These are phyloP conservation scores for Neurospora sp. DNA, from an alignment of 495 filamentous ascomycete genomes.

Conservation along the genomic window DNA sequence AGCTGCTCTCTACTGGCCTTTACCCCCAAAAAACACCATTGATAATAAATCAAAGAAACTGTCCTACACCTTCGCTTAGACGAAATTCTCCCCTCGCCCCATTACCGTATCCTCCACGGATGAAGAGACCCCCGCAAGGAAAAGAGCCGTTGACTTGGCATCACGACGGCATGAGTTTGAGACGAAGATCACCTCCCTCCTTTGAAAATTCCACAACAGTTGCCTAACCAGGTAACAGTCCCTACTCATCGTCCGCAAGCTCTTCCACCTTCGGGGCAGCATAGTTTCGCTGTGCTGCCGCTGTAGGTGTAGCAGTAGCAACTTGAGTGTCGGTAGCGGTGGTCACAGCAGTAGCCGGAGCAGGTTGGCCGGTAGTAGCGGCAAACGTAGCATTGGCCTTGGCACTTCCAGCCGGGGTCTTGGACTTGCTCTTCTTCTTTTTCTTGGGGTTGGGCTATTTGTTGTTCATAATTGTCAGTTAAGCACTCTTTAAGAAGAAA, in stretches of 20 bases:
- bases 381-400: constrained; percentile 34
- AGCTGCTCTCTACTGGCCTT: background rate
- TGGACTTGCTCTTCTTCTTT: constrained; percentile 58
- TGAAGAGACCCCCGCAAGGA: too few relatives aligned
- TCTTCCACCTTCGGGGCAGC: constrained; percentile 57
- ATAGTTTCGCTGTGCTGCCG: constrained; percentile 27
- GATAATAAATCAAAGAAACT: background rate
- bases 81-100: too few relatives aligned
- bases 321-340: constrained; percentile 44
- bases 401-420: constrained; percentile 27
- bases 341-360: constrained; percentile 49
- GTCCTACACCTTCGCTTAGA: background rate
- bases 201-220: background rate
- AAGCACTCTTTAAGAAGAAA: constrained; percentile 1
- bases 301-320: constrained; percentile 29
- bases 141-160: too few relatives aligned
- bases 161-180: background rate
- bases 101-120: background rate
- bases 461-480: background rate
- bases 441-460: constrained; percentile 24
- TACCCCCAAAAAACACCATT: background rate
- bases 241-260: constrained; percentile 46
- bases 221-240: background rate
- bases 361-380: constrained; percentile 38
- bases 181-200: background rate